Evolutionary conservation across 441 rosid species (phyloP).

Genomic region (Aleurites moluccanus): DNA sequence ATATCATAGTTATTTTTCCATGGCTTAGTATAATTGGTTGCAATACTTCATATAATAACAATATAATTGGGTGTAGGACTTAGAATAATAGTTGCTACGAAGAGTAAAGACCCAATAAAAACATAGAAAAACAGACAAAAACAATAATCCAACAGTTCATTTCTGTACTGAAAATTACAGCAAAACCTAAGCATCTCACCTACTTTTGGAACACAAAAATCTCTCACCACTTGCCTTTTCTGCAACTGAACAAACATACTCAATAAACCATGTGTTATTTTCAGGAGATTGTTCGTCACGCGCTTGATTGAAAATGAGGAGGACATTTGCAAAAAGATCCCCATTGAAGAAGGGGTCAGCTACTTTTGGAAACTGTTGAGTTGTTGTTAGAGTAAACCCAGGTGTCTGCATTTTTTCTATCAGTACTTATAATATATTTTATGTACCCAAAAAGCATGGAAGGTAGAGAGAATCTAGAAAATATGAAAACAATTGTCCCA

Average conservation of each 20-base stretch:
- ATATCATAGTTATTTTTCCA: background rate
- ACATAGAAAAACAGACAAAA: slow-evolving; percentile 13
- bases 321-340: slow-evolving; percentile 24
- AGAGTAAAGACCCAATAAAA: slow-evolving; percentile 11
- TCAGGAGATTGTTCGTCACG: slow-evolving; percentile 1
- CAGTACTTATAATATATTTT: slow-evolving; percentile 15
- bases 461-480: slow-evolving; percentile 45
- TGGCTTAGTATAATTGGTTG: background rate
- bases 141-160: slow-evolving; percentile 18
- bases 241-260: background rate
- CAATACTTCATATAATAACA: background rate
- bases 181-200: background rate
- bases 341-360: slow-evolving; percentile 28
- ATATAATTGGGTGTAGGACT: background rate
- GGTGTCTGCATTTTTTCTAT: slow-evolving; percentile 28
- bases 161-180: background rate
- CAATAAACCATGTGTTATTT: background rate
- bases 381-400: slow-evolving; percentile 29
- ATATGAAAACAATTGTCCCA: slow-evolving; percentile 30
- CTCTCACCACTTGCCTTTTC: background rate
- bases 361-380: slow-evolving; percentile 37
- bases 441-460: slow-evolving; percentile 39
- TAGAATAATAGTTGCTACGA: background rate
- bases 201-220: background rate
- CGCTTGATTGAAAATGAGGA: slow-evolving; percentile 23